Evolutionary conservation across 2,329 filamentous ascomycete species (phyloP), one percentile per base, ranked within the genome.

Genomic region (Trichoderma lentiforme): DNA sequence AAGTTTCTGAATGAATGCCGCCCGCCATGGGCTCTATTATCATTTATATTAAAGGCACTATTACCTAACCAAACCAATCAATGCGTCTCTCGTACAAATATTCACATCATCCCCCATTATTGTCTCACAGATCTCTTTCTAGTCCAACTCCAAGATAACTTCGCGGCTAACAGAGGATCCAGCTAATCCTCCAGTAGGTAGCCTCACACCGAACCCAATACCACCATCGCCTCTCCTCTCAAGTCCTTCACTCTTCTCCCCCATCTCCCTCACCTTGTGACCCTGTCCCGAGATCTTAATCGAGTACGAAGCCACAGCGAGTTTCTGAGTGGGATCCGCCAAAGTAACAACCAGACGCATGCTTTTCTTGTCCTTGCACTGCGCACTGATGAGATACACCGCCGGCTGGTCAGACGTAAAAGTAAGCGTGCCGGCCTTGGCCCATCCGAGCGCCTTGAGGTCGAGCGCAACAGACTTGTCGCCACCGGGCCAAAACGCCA

Each of bases 401-500:
- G 63, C 74, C 1, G 75, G 75, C 70, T 74, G 72, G 3, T 68
- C 70, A 9, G 74, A 74, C 3, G 60, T 73, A 28, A 76, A 67
- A 9, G 70, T 73, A 8, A 76, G 21, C 7, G 64, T 72, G 6
- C 75, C 75, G 3, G 39, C 53, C 11, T 70, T 32, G n/a, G 73
- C 70, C 75, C 76, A 76, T 8, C 75, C 74, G 5, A 76, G 68
- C 1, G 63, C 68, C 7, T 30, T 57, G 8, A 76, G 43, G 34
- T 71, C 67, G 3, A 76, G 62, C 28, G 36, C 72, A 32, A 77
- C 73, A 60, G 70, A 71, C 15, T 69, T 60, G 11, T 43, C 51
- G 43, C 73, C 72, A n/a, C 71, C 74, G 4, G 75, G 75, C 76
- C 76, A 77, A 28, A 76, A 77, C 2, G 76, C 75, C 12, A 76